Percentiles rank a stretch among this genome's conserved stretches.
These are phyloP conservation scores for Ailanthus altissimus DNA, from an alignment of 345 rosid genomes.

Conservation along the genomic window DNA sequence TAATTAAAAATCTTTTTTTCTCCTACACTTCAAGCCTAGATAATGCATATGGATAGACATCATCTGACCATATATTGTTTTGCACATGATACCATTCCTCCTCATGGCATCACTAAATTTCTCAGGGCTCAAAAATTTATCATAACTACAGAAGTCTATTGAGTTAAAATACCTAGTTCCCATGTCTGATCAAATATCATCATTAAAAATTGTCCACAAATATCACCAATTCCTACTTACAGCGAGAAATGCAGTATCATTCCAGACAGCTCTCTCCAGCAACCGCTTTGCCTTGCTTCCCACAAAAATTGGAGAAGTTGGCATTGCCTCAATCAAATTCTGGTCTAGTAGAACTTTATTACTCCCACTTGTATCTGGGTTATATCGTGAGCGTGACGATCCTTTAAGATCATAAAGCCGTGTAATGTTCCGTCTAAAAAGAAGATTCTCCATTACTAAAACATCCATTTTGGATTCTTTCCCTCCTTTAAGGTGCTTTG, in stretches of 20 bases:
- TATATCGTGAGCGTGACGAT: constrained; percentile 90
- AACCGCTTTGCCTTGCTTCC: constrained; percentile 88
- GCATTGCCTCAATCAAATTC: constrained; percentile 95
- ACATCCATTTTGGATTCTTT: constrained; percentile 91
- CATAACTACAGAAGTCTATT: not conserved
- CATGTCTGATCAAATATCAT: not conserved
- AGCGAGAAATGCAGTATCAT: constrained; percentile 93
- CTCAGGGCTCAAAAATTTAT: not conserved
- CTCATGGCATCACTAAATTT: not conserved
- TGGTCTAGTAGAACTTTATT: constrained; percentile 92
- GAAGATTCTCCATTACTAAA: constrained; percentile 97
- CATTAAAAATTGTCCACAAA: not conserved
- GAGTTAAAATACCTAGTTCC: not conserved
- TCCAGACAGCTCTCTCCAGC: constrained; percentile 97
- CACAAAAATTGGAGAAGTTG: constrained; percentile 93
- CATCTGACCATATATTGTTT: not conserved
- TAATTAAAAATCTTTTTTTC: not conserved
- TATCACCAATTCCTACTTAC: constrained; percentile 49
- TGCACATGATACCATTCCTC: not conserved
- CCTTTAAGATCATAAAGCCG: constrained; percentile 95
- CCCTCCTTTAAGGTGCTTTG: constrained; percentile 87
- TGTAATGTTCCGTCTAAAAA: constrained; percentile 68
- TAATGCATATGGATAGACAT: not conserved
- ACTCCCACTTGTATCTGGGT: constrained; percentile 84
- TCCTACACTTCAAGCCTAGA: not conserved